Percentiles rank a stretch among this genome's conserved stretches.
Evolutionary conservation across 2,329 filamentous ascomycete genomes (phyloP).

Genomic region (Colletotrichum endophyticum): DNA sequence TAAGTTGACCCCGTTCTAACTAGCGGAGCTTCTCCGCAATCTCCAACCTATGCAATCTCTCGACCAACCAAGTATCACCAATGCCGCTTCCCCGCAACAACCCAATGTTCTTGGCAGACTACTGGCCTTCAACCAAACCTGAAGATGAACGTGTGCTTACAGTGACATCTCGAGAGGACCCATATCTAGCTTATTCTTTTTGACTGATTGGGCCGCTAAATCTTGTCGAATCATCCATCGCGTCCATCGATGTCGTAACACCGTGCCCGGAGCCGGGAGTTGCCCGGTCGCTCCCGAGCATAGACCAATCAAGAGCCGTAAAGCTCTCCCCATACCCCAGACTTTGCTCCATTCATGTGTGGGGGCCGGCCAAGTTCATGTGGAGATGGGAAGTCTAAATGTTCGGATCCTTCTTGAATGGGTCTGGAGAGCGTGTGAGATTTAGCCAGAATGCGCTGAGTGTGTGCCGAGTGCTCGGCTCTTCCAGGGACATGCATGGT

Average conservation of each 20-base stretch:
- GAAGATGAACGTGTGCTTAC: not conserved
- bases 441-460: not conserved
- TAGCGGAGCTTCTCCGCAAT: conserved; percentile 9
- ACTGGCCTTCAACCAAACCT: not conserved
- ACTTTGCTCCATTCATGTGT: not conserved
- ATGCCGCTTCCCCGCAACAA: conserved; percentile 10
- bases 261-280: not conserved
- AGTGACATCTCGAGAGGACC: not conserved
- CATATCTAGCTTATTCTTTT: not conserved
- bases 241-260: not conserved
- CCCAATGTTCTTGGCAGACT: not conserved
- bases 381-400: not conserved
- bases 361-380: not conserved
- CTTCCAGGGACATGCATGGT: not conserved
- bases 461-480: not conserved
- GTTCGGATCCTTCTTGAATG: not conserved
- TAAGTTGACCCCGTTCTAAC: not conserved
- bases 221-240: not conserved
- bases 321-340: not conserved
- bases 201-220: not conserved
- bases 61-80: not conserved
- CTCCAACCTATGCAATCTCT: not conserved
- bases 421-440: not conserved
- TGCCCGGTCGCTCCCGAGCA: not conserved
- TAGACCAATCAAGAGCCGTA: not conserved